Base-by-base conservation (phyloP, 2,329 filamentous ascomycete species). In the Penicillium sp. region DNA sequence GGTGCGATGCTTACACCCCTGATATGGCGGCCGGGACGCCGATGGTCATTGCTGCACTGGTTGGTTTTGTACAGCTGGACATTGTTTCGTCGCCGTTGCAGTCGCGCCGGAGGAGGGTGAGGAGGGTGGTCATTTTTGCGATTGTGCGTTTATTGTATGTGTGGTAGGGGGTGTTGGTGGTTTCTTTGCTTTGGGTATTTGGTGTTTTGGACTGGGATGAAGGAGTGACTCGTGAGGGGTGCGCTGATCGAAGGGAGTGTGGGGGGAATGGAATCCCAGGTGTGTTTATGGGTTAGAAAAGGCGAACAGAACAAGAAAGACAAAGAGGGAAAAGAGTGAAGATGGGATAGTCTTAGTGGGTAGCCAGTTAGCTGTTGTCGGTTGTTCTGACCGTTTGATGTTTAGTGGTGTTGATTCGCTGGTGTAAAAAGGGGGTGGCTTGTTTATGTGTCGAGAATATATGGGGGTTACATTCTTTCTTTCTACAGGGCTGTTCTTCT, bases 391-490 rank as follows among this genome's bases (percentile, higher is more conserved):
- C 44, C 13, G 5, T 44, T 29, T 4, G 3, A 25, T 31, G 35
- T 27, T 33, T 27, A 27, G 31, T 45, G 34, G 14, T 19, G 27
- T 46, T 46, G 35, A 46, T 46, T 46, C 37, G 44, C 38, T 16
- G 9, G 2, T 4, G 12, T 25, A 36, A 30, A 50, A 50, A 50
- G 47, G 47, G 47, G 47, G 47, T 50, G 47, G 47, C 46, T 49
- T 25, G 31, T 34, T 6, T 25, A 8, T 25, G 22, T 22, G 19
- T 22, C 28, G 7, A 10, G 18, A 13, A 3, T 11, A 39, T 45
- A 39, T 39, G 41, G 5, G 46, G 46, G 46, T 45, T 46, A 40
- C 47, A 36, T 50, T 40, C 41, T 3, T 18, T 0, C 8, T 13
- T n/a, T n/a, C 10, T 22, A 22, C 5, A 11, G 16, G 19, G 4